Conservation (phyloP, 495 filamentous ascomycete species). For the Thermochaetoides thermophila region DNA sequence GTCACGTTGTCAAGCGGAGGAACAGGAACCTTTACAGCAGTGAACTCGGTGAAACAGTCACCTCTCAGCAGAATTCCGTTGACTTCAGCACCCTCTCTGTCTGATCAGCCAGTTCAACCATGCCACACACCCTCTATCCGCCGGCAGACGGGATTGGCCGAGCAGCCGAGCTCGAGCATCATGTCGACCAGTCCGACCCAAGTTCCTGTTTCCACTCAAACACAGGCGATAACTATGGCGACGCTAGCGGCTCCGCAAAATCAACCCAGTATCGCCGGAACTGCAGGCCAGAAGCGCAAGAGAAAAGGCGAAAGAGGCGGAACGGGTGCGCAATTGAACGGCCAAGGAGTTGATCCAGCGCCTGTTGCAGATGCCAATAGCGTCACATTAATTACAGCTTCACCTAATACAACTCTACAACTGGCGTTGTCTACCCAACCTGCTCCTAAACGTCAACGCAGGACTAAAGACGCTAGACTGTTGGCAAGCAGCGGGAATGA, state of each 20-base stretch:
- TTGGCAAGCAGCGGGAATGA: slow-evolving; percentile 3
- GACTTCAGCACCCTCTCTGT: too few species aligned
- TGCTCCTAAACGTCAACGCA: slow-evolving; percentile 15
- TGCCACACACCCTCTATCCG: too few species aligned
- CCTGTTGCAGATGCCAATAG: slow-evolving; percentile 4
- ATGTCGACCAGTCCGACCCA: too few species aligned
- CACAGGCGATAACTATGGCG: slow-evolving; percentile 3
- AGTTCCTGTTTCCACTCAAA: too few species aligned
- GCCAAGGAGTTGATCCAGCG: background rate
- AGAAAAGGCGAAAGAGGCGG: slow-evolving; percentile 10
- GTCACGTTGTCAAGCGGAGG: slow-evolving; percentile 1
- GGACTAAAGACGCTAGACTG: slow-evolving; percentile 9
- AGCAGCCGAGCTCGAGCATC: too few species aligned
- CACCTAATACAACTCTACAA: background rate
- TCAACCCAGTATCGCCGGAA: background rate
- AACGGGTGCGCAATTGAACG: background rate
- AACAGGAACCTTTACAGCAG: slow-evolving; percentile 19
- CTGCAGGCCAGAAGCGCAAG: slow-evolving; percentile 14
- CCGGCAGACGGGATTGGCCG: too few species aligned
- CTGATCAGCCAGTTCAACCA: too few species aligned
- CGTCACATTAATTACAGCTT: slow-evolving; percentile 1
- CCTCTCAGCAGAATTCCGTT: slow-evolving; percentile 5
- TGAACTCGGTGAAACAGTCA: slow-evolving; percentile 6
- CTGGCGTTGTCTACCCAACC: slow-evolving; percentile 2
- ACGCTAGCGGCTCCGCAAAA: slow-evolving; percentile 3